Evolutionary conservation across 352 stramenopile species (phyloP), one percentile per base, ranked within the genome.

Genomic region (Phytophthora podocarpi): DNA sequence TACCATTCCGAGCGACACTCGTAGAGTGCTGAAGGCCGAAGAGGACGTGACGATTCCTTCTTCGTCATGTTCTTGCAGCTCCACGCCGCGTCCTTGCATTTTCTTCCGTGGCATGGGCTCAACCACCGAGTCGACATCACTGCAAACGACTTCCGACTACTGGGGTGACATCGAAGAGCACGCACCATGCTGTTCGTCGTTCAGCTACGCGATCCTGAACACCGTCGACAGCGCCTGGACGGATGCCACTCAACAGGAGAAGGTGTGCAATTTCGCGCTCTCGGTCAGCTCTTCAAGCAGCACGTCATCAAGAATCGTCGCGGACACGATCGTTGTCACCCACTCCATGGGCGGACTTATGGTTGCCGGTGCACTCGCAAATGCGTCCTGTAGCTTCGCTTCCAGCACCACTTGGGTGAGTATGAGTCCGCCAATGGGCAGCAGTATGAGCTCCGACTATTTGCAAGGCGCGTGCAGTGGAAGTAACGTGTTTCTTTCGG

Each of bases 341-440:
- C 69, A 82, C 52, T 82, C 73, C 5, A 79, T 79, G 66, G 70
- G 70, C 21, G 70, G 67, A 27, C 54, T 82, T 23, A 65, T 77
- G 39, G 21, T 76, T 23, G 70, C 15, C 0, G 63, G 67, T 32
- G 72, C 10, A 36, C 55, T n/a, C 64, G 66, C n/a, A n/a, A n/a
- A n/a, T n/a, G n/a, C n/a, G n/a, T 61, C 62, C 40, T 88, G 78
- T 55, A 66, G 36, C 10, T 60, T 85, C 0, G 70, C 50, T 5
- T 78, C 59, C 16, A 65, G 59, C 21, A 64, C 34, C 0, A 63
- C 59, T 12, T 81, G 68, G 72, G 43, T 76, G 23, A 67, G 59
- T 28, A 27, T 81, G 37, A 81, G 72, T 13, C 64, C 59, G 1
- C 64, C 72, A 6, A 70, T 81, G 49, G 65, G 47, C 3, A 69